These are phyloP conservation scores for Cyanidioschyzon merolae DNA, from an alignment of 23 red algal species.

Conservation along the genomic window DNA sequence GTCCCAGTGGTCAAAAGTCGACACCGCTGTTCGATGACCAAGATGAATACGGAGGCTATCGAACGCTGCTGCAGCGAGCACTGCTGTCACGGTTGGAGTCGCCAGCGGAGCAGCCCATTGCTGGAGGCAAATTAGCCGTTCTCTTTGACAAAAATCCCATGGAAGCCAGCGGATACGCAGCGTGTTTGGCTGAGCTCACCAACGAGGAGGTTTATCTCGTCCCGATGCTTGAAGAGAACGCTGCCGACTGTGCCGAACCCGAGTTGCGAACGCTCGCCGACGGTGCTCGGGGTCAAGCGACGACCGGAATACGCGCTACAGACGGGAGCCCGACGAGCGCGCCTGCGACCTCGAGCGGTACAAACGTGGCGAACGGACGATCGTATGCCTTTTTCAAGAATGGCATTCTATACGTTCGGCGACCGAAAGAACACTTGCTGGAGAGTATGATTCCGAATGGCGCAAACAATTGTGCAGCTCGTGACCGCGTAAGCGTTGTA, in stretches of 20 bases:
- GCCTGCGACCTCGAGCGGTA: neutral
- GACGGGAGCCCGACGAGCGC: neutral
- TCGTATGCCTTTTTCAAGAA: neutral
- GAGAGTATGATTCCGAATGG: slow-evolving; percentile 9
- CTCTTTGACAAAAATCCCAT: slow-evolving; percentile 33
- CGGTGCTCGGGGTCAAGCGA: neutral
- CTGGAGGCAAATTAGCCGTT: slow-evolving; percentile 18
- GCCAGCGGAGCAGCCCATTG: neutral
- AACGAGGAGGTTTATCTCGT: slow-evolving; percentile 22
- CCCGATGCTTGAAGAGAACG: slow-evolving; percentile 20
- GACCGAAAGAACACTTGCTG: neutral
- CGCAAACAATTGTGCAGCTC: neutral
- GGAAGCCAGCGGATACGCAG: slow-evolving; percentile 30
- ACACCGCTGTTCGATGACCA: slow-evolving; percentile 30
- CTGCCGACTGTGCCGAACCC: neutral
- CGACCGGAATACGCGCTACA: neutral
- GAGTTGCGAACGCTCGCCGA: neutral
- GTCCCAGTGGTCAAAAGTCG: slow-evolving; percentile 29
- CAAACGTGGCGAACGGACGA: neutral
- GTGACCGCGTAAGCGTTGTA: neutral
- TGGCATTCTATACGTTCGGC: slow-evolving; percentile 5
- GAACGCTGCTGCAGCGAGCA: slow-evolving; percentile 22
- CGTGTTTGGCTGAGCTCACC: slow-evolving; percentile 22
- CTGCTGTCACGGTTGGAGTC: slow-evolving; percentile 15
- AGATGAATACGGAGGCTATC: slow-evolving; percentile 29